Evolutionary conservation across 2,329 filamentous ascomycete species (phyloP).

Genomic region (Alternaria incomplexa): DNA sequence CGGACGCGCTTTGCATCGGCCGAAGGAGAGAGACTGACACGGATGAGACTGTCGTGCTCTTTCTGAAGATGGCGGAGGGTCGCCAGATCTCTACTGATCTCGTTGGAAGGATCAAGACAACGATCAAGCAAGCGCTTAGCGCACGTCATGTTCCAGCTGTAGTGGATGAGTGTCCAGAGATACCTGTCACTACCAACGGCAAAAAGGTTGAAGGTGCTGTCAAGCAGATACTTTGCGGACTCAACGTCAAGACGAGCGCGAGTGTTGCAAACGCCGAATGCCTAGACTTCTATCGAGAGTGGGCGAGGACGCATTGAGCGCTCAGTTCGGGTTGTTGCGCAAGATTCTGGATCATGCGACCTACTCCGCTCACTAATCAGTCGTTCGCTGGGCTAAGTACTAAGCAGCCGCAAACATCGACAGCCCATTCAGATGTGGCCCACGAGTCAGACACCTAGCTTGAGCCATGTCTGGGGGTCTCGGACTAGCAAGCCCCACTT

Average conservation of each 20-base stretch:
- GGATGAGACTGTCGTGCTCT: constrained; percentile 88
- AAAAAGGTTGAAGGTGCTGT: constrained; percentile 98
- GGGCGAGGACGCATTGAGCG: constrained; percentile 55
- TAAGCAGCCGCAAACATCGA: neutral
- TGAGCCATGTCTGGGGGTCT: neutral
- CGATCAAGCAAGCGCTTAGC: constrained; percentile 79
- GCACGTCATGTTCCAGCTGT: constrained; percentile 87
- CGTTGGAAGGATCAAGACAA: constrained; percentile 66
- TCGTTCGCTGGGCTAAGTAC: neutral
- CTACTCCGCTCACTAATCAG: neutral
- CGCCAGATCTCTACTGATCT: constrained; percentile 66
- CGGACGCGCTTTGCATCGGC: constrained; percentile 88
- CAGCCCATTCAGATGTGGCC: neutral
- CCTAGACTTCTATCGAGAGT: constrained; percentile 84
- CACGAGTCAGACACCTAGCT: neutral
- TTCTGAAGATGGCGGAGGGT: constrained; percentile 75
- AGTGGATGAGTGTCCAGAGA: constrained; percentile 81
- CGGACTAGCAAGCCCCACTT: neutral
- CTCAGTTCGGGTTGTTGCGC: neutral
- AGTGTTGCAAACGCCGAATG: constrained; percentile 93
- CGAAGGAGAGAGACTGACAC: constrained; percentile 71
- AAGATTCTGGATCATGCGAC: neutral
- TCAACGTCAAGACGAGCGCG: constrained; percentile 85
- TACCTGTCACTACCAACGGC: constrained; percentile 90
- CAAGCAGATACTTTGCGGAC: constrained; percentile 91